Percentiles rank a stretch among this genome's conserved stretches.
Evolutionary conservation across 2,329 filamentous ascomycete species (phyloP).

Genomic region (Paraphoma sp.): DNA sequence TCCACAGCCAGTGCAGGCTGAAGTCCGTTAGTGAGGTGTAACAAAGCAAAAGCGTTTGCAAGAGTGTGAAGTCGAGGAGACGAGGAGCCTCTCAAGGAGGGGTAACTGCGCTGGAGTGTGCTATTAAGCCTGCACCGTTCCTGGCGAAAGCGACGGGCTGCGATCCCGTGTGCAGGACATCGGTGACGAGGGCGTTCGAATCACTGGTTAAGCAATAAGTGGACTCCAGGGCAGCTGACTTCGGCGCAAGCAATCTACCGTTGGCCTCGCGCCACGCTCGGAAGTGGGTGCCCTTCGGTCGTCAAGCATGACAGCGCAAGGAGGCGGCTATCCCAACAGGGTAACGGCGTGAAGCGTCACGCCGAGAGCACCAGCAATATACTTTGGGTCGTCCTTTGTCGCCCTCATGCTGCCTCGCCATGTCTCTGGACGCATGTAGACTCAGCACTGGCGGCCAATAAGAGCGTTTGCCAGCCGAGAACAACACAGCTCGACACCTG

Average conservation of each 20-base stretch:
- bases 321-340: conserved; percentile 1
- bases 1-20: conserved; percentile 8
- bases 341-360: background rate
- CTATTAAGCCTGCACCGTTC: background rate
- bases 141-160: conserved; percentile 1
- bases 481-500: conserved; percentile 1
- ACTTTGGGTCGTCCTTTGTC: background rate
- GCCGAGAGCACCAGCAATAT: background rate
- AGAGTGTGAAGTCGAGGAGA: background rate
- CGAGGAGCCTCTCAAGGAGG: background rate
- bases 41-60: conserved; percentile 12
- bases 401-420: background rate
- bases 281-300: conserved; percentile 1
- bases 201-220: conserved; percentile 3
- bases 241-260: conserved; percentile 4
- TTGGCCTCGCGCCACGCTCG: conserved; percentile 5
- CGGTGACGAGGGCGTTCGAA: conserved; percentile 1
- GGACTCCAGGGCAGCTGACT: conserved; percentile 4
- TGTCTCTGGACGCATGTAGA: background rate
- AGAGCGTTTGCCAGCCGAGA: background rate
- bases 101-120: background rate
- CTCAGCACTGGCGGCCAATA: background rate
- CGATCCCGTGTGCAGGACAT: conserved; percentile 3
- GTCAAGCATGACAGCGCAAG: conserved; percentile 7
- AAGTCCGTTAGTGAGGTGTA: conserved; percentile 3